phyloP scores from a whole-genome alignment of 352 stramenopile species.

The Elongisporangium prolatum region DNA sequence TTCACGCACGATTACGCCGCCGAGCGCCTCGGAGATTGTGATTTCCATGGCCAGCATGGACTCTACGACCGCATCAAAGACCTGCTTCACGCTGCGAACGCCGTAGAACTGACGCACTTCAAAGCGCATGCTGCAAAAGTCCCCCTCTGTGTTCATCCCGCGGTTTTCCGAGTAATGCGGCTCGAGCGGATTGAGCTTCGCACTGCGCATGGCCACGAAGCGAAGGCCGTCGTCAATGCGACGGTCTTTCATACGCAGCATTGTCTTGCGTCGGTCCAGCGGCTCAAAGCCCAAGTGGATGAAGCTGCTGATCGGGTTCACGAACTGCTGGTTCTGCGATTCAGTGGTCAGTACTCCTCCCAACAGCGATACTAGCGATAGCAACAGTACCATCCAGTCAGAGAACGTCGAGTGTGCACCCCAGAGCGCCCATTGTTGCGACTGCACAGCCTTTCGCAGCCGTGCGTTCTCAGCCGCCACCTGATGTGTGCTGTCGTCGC shows the following conservation, averaged over 20 bases:
- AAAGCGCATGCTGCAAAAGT: slow-evolving; percentile 17
- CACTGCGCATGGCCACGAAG: slow-evolving; percentile 18
- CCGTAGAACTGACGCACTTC: slow-evolving; percentile 23
- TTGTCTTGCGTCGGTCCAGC: slow-evolving; percentile 9
- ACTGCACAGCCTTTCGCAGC: neutral
- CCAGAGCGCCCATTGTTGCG: neutral
- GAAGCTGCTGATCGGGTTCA: neutral
- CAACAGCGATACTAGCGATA: neutral
- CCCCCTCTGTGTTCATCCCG: slow-evolving; percentile 12
- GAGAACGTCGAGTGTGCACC: neutral
- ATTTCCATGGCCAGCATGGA: slow-evolving; percentile 38
- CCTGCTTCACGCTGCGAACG: slow-evolving; percentile 20
- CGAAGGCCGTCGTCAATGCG: slow-evolving; percentile 18
- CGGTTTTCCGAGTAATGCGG: slow-evolving; percentile 20
- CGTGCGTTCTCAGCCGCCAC: neutral
- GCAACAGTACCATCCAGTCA: slow-evolving; percentile 1
- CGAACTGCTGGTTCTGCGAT: neutral
- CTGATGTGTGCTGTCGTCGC: neutral
- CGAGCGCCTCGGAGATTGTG: slow-evolving; percentile 26
- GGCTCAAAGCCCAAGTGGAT: slow-evolving; percentile 7
- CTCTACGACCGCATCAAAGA: slow-evolving; percentile 28
- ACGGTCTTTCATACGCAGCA: slow-evolving; percentile 12
- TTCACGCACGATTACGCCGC: slow-evolving; percentile 30
- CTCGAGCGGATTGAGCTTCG: slow-evolving; percentile 16
- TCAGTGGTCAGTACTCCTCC: neutral